Percentiles rank a stretch among this genome's conserved stretches.
phyloP scores from a whole-genome alignment of 2,329 filamentous ascomycete species.

The Phialophora verrucosa region DNA sequence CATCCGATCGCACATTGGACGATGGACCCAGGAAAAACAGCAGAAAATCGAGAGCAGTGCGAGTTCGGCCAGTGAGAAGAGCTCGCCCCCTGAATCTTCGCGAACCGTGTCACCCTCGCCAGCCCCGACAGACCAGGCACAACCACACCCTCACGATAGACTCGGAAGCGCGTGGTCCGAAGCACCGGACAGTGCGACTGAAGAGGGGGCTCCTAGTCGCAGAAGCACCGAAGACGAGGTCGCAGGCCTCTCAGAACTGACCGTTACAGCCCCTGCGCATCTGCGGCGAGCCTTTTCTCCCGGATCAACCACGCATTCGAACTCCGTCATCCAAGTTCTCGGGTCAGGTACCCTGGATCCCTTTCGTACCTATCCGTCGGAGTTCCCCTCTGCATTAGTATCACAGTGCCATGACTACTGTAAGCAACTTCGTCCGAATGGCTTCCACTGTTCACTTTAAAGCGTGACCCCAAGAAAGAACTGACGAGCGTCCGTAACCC shows the following conservation, averaged over 20 bases:
- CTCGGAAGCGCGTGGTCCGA: slow-evolving; percentile 1
- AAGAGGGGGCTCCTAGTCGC: background rate
- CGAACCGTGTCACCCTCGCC: slow-evolving; percentile 10
- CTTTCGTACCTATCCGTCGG: slow-evolving; percentile 15
- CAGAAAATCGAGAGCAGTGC: slow-evolving; percentile 11
- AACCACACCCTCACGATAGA: background rate
- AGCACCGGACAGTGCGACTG: slow-evolving; percentile 1
- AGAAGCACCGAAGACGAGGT: slow-evolving; percentile 9
- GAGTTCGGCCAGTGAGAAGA: slow-evolving; percentile 2
- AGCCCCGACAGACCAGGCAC: slow-evolving; percentile 5
- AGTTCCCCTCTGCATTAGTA: slow-evolving; percentile 14
- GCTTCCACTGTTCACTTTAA: background rate
- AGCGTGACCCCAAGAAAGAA: background rate
- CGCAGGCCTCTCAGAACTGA: background rate
- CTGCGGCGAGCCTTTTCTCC: background rate
- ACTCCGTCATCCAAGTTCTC: slow-evolving; percentile 4
- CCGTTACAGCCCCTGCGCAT: background rate
- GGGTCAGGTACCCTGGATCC: slow-evolving; percentile 17
- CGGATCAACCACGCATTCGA: background rate
- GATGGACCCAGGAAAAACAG: slow-evolving; percentile 24
- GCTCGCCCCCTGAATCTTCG: slow-evolving; percentile 15
- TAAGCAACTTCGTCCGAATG: background rate
- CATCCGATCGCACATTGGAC: slow-evolving; percentile 23
- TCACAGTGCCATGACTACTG: slow-evolving; percentile 20
- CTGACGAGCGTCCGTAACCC: slow-evolving; percentile 4